Conservation (phyloP, 1,284 basidiomycete genomes). For the Polyporus tsugae region DNA sequence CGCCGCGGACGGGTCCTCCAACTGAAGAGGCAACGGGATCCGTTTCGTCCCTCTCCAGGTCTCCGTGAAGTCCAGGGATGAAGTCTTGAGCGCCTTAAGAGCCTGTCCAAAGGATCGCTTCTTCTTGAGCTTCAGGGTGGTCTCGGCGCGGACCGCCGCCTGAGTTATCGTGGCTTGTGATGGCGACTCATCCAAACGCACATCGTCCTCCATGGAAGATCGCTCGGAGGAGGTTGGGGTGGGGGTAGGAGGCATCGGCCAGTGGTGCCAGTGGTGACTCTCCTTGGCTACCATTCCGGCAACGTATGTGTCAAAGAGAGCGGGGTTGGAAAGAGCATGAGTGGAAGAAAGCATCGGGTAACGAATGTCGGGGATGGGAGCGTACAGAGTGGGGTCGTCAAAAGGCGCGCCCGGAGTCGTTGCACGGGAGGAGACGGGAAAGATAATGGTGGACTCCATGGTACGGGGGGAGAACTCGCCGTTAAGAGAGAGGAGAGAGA, state of each 20-base stretch:
- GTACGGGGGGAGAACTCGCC: conserved; percentile 7
- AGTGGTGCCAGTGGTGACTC: conserved; percentile 2
- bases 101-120: conserved; percentile 32
- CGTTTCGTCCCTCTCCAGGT: conserved; percentile 16
- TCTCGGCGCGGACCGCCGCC: conserved; percentile 16
- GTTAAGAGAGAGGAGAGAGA: conserved; percentile 15
- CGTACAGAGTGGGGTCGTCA: conserved; percentile 17
- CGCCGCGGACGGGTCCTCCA: conserved; percentile 20
- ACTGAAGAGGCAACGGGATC: conserved; percentile 15
- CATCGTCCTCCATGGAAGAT: conserved; percentile 27
- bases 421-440: conserved; percentile 22
- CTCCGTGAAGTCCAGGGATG: conserved; percentile 22
- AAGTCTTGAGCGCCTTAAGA: conserved; percentile 27
- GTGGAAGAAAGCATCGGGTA: conserved; percentile 24
- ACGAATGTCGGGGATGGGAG: conserved; percentile 19
- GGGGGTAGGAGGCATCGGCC: conserved; percentile 6
- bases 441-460: conserved; percentile 29
- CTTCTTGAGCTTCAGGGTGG: conserved; percentile 25
- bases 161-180: conserved; percentile 30
- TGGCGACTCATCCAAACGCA: conserved; percentile 16
- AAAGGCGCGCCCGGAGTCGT: conserved; percentile 18
- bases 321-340: conserved; percentile 18
- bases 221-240: conserved; percentile 20
- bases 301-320: conserved; percentile 26
- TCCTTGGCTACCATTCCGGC: conserved; percentile 20